These are phyloP conservation scores for Coniochaeta ligniaria DNA, from an alignment of 2,329 filamentous ascomycete species.

Conservation along the genomic window DNA sequence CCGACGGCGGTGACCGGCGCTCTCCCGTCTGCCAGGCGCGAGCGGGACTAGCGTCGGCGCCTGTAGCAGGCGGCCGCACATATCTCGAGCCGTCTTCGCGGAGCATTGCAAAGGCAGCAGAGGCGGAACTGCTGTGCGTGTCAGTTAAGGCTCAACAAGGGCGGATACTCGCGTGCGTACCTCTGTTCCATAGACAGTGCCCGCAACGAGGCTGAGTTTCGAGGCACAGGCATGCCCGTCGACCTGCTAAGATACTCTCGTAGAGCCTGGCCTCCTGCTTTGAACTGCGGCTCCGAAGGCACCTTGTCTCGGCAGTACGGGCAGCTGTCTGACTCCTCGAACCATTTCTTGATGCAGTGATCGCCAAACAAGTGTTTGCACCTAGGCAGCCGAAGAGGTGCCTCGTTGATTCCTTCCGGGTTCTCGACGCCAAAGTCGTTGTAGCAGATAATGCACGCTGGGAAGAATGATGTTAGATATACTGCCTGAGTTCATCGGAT, in stretches of 20 bases:
- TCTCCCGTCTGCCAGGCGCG: slow-evolving; percentile 11
- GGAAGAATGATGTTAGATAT: background rate
- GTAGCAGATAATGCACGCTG: slow-evolving; percentile 58
- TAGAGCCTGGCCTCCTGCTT: slow-evolving; percentile 14
- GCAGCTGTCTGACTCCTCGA: slow-evolving; percentile 54
- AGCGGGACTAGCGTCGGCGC: slow-evolving; percentile 3
- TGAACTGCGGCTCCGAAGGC: slow-evolving; percentile 34
- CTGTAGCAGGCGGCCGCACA: background rate
- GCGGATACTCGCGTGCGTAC: background rate
- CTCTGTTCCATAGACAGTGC: background rate
- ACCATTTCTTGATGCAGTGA: slow-evolving; percentile 59
- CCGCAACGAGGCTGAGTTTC: background rate
- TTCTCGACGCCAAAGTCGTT: slow-evolving; percentile 51
- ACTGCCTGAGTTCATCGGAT: too few species aligned
- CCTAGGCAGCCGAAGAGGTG: slow-evolving; percentile 49
- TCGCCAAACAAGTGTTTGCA: slow-evolving; percentile 60
- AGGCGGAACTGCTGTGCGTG: background rate
- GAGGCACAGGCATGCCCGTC: background rate
- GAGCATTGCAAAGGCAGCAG: background rate
- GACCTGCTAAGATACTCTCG: background rate
- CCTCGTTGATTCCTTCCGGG: slow-evolving; percentile 51
- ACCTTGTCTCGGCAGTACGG: slow-evolving; percentile 59
- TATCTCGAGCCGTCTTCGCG: background rate
- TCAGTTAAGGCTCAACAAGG: background rate
- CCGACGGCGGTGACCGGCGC: slow-evolving; percentile 15